phyloP scores from a whole-genome alignment of 2,329 filamentous ascomycete genomes.

The Botrytis fragariae region DNA sequence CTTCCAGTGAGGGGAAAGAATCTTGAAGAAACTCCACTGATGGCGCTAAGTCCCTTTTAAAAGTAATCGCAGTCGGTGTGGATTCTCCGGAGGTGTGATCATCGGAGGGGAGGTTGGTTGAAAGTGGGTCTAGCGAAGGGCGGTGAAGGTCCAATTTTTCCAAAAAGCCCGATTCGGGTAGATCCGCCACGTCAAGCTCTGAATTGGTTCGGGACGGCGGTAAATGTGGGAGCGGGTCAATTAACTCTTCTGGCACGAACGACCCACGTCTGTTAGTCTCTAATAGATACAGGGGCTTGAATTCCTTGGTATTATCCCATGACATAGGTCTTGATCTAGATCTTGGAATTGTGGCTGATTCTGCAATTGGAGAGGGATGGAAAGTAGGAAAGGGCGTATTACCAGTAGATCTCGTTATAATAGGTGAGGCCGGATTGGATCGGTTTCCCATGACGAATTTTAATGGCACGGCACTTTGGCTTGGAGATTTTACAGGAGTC shows the following conservation, averaged over 20 bases:
- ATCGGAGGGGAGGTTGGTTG: conserved; percentile 41
- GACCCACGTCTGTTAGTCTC: conserved; percentile 47
- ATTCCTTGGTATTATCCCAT: conserved; percentile 65
- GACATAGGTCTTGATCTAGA: conserved; percentile 53
- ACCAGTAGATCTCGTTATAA: conserved; percentile 42
- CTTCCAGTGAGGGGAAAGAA: conserved; percentile 14
- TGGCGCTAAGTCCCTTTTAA: conserved; percentile 37
- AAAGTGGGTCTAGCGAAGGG: conserved; percentile 35
- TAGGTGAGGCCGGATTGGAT: conserved; percentile 45
- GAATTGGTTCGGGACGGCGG: conserved; percentile 50
- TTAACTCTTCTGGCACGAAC: conserved; percentile 33
- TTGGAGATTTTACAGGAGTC: conserved; percentile 39
- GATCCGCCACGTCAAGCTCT: conserved; percentile 30
- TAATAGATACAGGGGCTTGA: conserved; percentile 79
- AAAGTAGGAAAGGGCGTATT: conserved; percentile 41
- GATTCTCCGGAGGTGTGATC: conserved; percentile 61
- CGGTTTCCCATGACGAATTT: conserved; percentile 49
- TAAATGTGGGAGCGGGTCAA: conserved; percentile 46
- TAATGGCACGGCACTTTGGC: conserved; percentile 55
- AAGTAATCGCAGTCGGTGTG: conserved; percentile 59
- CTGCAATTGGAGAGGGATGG: conserved; percentile 33
- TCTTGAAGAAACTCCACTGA: conserved; percentile 17
- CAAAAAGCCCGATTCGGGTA: conserved; percentile 15
- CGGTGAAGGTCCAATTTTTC: conserved; percentile 18
- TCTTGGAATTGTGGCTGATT: conserved; percentile 40